Evolutionary conservation across 1,284 basidiomycete species (phyloP), one percentile per base, ranked within the genome.

Genomic region (Tilletia indica): DNA sequence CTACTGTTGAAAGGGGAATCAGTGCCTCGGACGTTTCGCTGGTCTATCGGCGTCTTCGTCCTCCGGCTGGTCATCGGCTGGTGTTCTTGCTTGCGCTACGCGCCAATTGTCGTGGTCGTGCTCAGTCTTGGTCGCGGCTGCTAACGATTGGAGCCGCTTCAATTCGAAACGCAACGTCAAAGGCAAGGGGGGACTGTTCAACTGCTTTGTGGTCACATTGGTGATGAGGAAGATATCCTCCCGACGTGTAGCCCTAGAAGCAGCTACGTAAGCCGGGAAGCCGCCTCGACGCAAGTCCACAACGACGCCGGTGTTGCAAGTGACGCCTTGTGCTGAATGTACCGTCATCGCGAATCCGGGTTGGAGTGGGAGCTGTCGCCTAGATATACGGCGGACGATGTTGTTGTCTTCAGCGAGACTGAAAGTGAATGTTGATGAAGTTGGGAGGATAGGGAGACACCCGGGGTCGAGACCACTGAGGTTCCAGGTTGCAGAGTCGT

Each of bases 271-370:
- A 25, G 16, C 56, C 14, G 21, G 21, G 12, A 58, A 58, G 21
- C 56, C 56, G 3, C 56, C 56, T 58, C 8, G 11, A 4, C n/a
- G 12, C 4, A 58, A 25, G 34, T 58, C 21, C 11, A 58, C 56
- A 2, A 58, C 56, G 21, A 58, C 25, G 4, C n/a, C n/a, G 34
- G n/a, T 4, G 16, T 31, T 2, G 4, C 21, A 58, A 12, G 56
- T 58, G 56, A 58, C 12, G 25, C 56, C 56, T 31, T 58, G 56
- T 4, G 56, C 56, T 25, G 56, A 58, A 58, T 58, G 56, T 4
- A 58, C 56, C 9, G 56, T 58, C 56, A 58, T 58, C 12, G 56
- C 11, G 25, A 21, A 58, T 25, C 16, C 56, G 4, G 56, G 56
- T 25, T 58, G 56, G 4, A 58, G 9, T 2, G 56, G 56, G 12